These are phyloP conservation scores for Pseudogymnoascus sp. DNA, from an alignment of 2,329 filamentous ascomycete genomes.

Conservation along the genomic window DNA sequence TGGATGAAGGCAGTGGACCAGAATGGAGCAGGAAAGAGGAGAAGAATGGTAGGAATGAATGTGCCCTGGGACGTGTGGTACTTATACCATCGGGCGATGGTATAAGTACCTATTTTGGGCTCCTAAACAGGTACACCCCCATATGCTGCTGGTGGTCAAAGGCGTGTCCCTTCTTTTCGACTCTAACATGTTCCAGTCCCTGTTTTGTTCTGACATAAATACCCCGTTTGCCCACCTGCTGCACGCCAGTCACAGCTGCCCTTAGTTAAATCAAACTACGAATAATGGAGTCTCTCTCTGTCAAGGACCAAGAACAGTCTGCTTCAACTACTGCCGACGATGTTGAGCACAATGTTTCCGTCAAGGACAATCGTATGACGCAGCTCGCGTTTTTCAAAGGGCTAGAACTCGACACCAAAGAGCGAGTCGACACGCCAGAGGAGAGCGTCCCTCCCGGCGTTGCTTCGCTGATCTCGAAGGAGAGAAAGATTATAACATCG, in stretches of 20 bases:
- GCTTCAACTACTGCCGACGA: not conserved
- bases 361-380: not conserved
- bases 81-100: not conserved
- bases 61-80: not conserved
- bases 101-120: no score
- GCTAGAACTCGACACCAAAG: not conserved
- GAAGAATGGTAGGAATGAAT: not conserved
- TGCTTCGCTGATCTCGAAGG: not conserved
- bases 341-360: not conserved
- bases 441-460: not conserved
- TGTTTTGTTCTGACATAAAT: not conserved
- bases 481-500: not conserved
- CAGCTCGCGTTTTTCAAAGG: not conserved
- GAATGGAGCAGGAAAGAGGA: not conserved
- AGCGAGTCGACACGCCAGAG: not conserved
- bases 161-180: not conserved
- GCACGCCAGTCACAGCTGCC: not conserved
- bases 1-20: not conserved
- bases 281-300: not conserved
- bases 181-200: not conserved
- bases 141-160: not conserved
- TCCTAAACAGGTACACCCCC: not conserved
- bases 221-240: not conserved
- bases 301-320: not conserved
- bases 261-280: not conserved